phyloP scores from a whole-genome alignment of 352 stramenopile genomes.

The Globisporangium abappressorium region DNA sequence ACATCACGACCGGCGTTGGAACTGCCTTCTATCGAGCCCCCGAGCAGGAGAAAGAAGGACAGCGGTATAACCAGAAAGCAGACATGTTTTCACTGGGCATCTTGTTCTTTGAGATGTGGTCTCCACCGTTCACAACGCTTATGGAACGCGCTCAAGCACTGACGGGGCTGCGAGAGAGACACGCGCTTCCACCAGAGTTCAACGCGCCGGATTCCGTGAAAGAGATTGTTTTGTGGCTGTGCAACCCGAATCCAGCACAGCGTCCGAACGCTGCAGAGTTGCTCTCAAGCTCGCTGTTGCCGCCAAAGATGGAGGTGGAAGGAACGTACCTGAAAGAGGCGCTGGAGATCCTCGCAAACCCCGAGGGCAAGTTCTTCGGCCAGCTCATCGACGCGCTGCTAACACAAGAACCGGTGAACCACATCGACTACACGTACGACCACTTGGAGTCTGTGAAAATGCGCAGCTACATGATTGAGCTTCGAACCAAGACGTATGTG shows the following conservation, averaged over 20 bases:
- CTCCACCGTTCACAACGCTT: constrained; percentile 87
- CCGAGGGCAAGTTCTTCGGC: constrained; percentile 87
- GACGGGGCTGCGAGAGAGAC: constrained; percentile 67
- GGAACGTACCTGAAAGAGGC: constrained; percentile 79
- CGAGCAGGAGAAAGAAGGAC: constrained; percentile 89
- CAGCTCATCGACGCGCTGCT: constrained; percentile 82
- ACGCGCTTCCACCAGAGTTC: constrained; percentile 52
- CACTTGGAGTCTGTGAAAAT: constrained; percentile 81
- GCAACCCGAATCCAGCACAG: constrained; percentile 66
- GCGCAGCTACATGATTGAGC: constrained; percentile 56
- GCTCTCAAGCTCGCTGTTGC: constrained; percentile 60
- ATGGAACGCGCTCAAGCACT: constrained; percentile 88
- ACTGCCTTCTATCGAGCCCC: constrained; percentile 95
- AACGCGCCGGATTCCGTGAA: constrained; percentile 78
- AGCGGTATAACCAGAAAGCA: constrained; percentile 88
- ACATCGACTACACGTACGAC: constrained; percentile 88
- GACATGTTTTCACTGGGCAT: constrained; percentile 96
- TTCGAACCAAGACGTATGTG: constrained; percentile 66
- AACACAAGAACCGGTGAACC: constrained; percentile 65
- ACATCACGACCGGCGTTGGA: constrained; percentile 93
- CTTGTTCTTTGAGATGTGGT: constrained; percentile 96
- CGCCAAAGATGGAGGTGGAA: constrained; percentile 84
- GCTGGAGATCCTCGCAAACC: constrained; percentile 84
- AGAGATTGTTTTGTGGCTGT: constrained; percentile 87
- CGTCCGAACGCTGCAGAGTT: constrained; percentile 74